Percentiles rank a stretch among this genome's conserved stretches.
These are phyloP conservation scores for Astraeus odoratus DNA, from an alignment of 768 basidiomycete genomes.

Conservation along the genomic window DNA sequence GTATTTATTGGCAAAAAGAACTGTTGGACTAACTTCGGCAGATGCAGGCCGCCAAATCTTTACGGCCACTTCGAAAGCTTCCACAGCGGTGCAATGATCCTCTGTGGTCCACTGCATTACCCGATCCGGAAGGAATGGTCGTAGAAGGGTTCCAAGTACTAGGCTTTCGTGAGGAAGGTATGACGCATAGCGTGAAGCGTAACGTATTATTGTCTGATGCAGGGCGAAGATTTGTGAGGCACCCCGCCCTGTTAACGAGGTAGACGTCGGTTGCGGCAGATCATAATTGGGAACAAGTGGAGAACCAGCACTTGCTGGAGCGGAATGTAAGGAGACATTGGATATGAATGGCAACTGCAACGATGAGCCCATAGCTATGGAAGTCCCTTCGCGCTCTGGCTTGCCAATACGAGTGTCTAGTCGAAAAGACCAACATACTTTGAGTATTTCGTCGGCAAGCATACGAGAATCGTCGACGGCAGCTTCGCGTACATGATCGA, in stretches of 20 bases:
- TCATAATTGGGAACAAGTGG: conserved; percentile 22
- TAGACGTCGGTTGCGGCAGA: conserved; percentile 38
- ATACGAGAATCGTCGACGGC: conserved; percentile 41
- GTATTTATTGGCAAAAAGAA: not conserved
- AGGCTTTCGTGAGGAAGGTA: conserved; percentile 50
- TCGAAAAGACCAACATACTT: conserved; percentile 48
- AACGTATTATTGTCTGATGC: conserved; percentile 40
- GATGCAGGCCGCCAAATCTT: conserved; percentile 50
- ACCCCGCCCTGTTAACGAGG: conserved; percentile 26
- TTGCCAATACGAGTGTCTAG: conserved; percentile 31
- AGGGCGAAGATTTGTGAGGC: conserved; percentile 37
- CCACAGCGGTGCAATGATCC: conserved; percentile 50
- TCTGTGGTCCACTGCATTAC: conserved; percentile 34
- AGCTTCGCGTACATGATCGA: conserved; percentile 53
- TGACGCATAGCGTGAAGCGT: conserved; percentile 26
- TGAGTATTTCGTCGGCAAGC: conserved; percentile 50
- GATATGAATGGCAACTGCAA: conserved; percentile 39
- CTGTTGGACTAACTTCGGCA: conserved; percentile 40
- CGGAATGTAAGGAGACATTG: conserved; percentile 22
- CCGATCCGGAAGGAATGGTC: conserved; percentile 43
- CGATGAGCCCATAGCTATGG: conserved; percentile 28
- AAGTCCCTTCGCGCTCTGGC: conserved; percentile 23
- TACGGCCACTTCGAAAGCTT: conserved; percentile 52
- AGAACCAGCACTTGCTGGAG: conserved; percentile 13
- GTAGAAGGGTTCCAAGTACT: conserved; percentile 51